Evolutionary conservation across 192 early-diverging fungal genomes (phyloP), one percentile per base, ranked within the genome.

Genomic region (Anaeromyces robustus): DNA sequence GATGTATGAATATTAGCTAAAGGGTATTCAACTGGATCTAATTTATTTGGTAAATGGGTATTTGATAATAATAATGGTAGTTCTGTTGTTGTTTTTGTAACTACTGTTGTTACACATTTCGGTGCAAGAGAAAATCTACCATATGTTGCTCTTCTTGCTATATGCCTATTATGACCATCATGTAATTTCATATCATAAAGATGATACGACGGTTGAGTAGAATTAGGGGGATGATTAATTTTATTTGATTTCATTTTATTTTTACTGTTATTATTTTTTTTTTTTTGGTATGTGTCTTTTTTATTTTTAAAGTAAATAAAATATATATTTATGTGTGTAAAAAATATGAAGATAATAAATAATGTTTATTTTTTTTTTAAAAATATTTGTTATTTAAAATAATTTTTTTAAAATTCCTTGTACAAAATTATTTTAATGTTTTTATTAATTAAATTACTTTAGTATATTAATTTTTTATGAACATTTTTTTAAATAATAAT

Each of bases 1-100:
- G 92, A 89, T 12, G 94, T 94, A 11, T 90, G 89, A 31, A 89
- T 88, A 34, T 89, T 86, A 6, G 94, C 92, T 34, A 96, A 85
- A 32, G 93, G 94, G 81, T 91, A 96, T 79, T 88, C 83, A 17
- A 89, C 87, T 9, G 88, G 87, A 79, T 92, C 88, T 30, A 95
- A 83, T 34, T 86, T 43, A 32, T 86, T 86, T 32, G 89, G 87
- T 77, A 68, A 68, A 68, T 68, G 52, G 18, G 26, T 68, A 68
- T 68, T 68, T 68, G 52, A 68, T 68, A 68, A 68, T 68, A 68
- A 68, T 22, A 68, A 68, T n/a, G 52, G 52, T n/a, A n/a, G 18
- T 68, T 68, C 52, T 68, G 52, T 68, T 26, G 52, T n/a, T 0
- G 52, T 68, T 68, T 68, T 68, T 0, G 52, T 68, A 9, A 68